Evolutionary conservation across 2,329 filamentous ascomycete genomes (phyloP).

Genomic region (Malbranchea zuffiana): DNA sequence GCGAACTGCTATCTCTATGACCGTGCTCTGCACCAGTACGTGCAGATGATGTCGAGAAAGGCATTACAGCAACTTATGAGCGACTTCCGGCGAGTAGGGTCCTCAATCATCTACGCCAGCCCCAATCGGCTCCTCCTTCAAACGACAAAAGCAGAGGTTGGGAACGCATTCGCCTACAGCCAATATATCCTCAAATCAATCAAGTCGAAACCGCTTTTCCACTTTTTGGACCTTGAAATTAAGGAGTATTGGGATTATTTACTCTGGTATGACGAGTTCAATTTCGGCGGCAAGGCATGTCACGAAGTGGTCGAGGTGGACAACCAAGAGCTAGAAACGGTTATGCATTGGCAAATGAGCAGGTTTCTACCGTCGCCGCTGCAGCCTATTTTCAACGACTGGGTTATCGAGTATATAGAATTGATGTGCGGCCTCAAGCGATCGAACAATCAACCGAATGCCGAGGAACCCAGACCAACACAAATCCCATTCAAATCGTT

Average conservation of each 20-base stretch:
- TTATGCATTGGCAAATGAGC: conserved; percentile 98
- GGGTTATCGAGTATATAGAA: conserved; percentile 89
- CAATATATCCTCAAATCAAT: conserved; percentile 98
- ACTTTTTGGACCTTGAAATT: conserved; percentile 93
- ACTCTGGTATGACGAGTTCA: conserved; percentile 98
- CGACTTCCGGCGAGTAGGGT: conserved; percentile 89
- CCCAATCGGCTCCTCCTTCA: conserved; percentile 82
- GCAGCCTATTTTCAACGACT: conserved; percentile 77
- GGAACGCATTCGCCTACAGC: conserved; percentile 91
- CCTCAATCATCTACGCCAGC: conserved; percentile 89
- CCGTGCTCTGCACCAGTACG: conserved; percentile 85
- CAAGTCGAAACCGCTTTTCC: conserved; percentile 86
- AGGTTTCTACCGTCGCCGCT: conserved; percentile 74
- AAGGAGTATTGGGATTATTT: conserved; percentile 99
- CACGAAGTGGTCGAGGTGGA: conserved; percentile 65
- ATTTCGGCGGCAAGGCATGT: conserved; percentile 92
- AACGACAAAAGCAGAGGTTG: conserved; percentile 91
- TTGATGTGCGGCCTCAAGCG: conserved; percentile 84
- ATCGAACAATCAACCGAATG: conserved; percentile 49
- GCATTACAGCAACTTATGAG: conserved; percentile 95
- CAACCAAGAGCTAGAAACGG: conserved; percentile 70
- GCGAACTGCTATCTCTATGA: conserved; percentile 93
- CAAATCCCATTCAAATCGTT: conserved; percentile 50
- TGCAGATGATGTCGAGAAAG: conserved; percentile 97
- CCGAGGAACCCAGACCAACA: conserved; percentile 48